Evolutionary conservation across 495 filamentous ascomycete species (phyloP).

Genomic region (Lasiosphaeris hirsuta): DNA sequence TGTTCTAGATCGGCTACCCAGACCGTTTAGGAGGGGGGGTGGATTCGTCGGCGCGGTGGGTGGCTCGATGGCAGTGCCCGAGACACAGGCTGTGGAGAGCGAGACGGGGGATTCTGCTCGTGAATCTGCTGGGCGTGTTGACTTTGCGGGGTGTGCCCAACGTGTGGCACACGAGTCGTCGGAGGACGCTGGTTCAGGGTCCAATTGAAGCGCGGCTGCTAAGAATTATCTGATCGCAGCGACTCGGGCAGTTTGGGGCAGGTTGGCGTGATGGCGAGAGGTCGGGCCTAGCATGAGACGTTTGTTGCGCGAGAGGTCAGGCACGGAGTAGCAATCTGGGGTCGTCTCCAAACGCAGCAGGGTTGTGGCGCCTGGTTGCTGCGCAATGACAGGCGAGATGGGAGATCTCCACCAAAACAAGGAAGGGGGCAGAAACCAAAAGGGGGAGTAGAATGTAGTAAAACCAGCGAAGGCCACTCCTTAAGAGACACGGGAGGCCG

Average conservation of each 20-base stretch:
- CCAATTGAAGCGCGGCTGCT: background rate
- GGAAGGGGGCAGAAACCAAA: background rate
- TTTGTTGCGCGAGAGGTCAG: constrained; percentile 14
- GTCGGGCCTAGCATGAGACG: constrained; percentile 12
- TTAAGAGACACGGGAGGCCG: no score
- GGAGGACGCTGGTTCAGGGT: background rate
- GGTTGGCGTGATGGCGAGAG: background rate
- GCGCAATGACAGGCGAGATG: constrained; percentile 18
- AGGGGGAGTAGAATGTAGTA: background rate
- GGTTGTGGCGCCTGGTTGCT: constrained; percentile 6
- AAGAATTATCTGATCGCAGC: no score
- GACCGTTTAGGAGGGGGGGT: background rate
- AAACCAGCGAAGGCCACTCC: background rate
- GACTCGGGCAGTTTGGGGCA: no score
- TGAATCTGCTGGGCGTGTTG: background rate
- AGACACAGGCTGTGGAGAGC: background rate
- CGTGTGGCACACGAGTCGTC: background rate
- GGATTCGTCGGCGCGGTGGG: background rate
- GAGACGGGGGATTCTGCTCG: background rate
- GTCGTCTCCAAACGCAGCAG: constrained; percentile 7
- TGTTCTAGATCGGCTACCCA: background rate
- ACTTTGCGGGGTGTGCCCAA: background rate
- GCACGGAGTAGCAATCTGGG: constrained; percentile 6
- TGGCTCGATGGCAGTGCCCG: background rate
- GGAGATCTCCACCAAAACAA: constrained; percentile 12